A percentile compares a stretch with the other conserved stretches of the same genome.
Evolutionary conservation across 805 yeast genomes (phyloP).

Genomic region (Barnettozyma californica): DNA sequence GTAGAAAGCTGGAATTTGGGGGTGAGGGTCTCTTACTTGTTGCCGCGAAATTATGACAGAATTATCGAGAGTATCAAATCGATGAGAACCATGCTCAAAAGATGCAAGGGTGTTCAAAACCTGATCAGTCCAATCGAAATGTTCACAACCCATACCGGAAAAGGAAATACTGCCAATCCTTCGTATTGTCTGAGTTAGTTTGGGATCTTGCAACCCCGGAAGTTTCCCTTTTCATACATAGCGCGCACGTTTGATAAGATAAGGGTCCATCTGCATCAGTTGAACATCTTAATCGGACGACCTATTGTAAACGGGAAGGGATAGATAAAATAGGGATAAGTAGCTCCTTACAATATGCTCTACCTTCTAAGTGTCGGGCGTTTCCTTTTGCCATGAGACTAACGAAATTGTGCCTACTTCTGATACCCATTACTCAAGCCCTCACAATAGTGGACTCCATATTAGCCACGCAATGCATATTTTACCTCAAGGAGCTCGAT

Average conservation of each 20-base stretch:
- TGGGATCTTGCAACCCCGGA: background rate
- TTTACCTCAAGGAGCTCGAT: conserved; percentile 33
- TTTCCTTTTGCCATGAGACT: background rate
- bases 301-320: background rate
- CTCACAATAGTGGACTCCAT: conserved; percentile 31
- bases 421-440: conserved; percentile 4
- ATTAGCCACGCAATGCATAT: conserved; percentile 38
- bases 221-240: background rate
- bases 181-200: background rate
- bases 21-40: background rate
- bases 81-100: too few species aligned
- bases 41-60: background rate
- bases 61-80: background rate
- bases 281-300: background rate
- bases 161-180: too few species aligned
- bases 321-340: background rate
- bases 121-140: too few species aligned
- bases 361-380: background rate
- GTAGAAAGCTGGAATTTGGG: too few species aligned
- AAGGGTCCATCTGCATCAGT: background rate
- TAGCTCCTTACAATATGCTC: background rate
- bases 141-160: too few species aligned
- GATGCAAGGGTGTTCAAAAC: too few species aligned
- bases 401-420: background rate
- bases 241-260: background rate